Evolutionary conservation across 352 stramenopile genomes (phyloP).

Genomic region (Globisporangium abappressorium): DNA sequence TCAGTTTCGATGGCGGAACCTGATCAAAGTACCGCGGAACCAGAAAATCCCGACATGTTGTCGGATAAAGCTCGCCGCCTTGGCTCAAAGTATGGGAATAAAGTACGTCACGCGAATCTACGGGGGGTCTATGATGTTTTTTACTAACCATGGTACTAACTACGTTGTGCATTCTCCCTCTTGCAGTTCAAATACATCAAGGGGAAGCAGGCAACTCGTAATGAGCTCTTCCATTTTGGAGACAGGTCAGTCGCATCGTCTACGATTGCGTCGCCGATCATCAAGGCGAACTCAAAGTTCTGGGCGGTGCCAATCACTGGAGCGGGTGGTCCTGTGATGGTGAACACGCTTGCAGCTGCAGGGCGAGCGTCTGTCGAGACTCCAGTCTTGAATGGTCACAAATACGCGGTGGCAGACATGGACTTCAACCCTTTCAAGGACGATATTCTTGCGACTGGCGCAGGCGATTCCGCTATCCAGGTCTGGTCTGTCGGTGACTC

Average conservation of each 20-base stretch:
- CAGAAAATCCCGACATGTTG: conserved; percentile 31
- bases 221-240: conserved; percentile 50
- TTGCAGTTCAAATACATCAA: conserved; percentile 72
- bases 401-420: conserved; percentile 55
- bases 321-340: conserved; percentile 62
- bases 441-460: conserved; percentile 53
- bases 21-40: not conserved
- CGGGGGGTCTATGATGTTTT: not conserved
- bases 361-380: conserved; percentile 44
- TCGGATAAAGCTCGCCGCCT: conserved; percentile 69
- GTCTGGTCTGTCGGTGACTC: conserved; percentile 48
- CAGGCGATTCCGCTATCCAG: conserved; percentile 54
- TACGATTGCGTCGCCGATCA: conserved; percentile 36
- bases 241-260: conserved; percentile 42
- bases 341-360: conserved; percentile 36
- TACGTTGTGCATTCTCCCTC: not conserved
- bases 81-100: conserved; percentile 67
- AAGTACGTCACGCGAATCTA: conserved; percentile 25
- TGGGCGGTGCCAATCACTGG: conserved; percentile 57
- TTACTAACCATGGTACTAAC: not conserved
- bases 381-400: conserved; percentile 63
- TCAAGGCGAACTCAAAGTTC: conserved; percentile 56
- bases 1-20: not conserved
- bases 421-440: conserved; percentile 62
- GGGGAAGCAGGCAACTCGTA: conserved; percentile 53